Conservation (phyloP, 192 early-diverging fungal genomes). For the Rhizophlyctis rosea region DNA sequence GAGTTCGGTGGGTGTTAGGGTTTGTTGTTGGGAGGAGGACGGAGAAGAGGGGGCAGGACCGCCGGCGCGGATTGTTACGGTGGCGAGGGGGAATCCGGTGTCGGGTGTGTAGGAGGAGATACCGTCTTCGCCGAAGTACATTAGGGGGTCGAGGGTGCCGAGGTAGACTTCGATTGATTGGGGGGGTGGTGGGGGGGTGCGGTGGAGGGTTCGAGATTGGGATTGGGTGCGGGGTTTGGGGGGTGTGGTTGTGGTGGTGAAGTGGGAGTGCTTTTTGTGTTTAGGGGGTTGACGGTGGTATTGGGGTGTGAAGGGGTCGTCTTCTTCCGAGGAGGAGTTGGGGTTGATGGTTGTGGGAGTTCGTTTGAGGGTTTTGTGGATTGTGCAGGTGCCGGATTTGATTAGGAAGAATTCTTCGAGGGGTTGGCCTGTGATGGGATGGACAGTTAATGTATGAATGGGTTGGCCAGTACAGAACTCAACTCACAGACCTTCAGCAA, state of each 20-base stretch:
- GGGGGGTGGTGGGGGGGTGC: neutral
- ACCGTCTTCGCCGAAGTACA: conserved; percentile 43
- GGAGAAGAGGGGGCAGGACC: conserved; percentile 1
- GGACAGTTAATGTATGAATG: neutral
- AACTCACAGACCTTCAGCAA: conserved; percentile 12
- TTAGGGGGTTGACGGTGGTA: too few species aligned
- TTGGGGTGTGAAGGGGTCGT: too few species aligned
- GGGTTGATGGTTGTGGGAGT: neutral
- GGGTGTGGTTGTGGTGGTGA: neutral
- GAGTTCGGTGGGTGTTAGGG: conserved; percentile 16
- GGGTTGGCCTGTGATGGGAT: conserved; percentile 6
- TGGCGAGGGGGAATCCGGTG: neutral
- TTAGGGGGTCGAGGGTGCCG: conserved; percentile 11
- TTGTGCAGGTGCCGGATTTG: conserved; percentile 22
- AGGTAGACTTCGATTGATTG: conserved; percentile 9
- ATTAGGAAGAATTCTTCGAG: conserved; percentile 28
- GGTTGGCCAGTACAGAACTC: neutral
- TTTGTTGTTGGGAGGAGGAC: neutral
- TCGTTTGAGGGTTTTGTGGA: neutral
- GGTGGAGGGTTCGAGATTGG: neutral
- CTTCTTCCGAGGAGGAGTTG: neutral
- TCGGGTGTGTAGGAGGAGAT: conserved; percentile 13
- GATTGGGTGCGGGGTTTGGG: neutral
- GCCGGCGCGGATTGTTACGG: neutral
- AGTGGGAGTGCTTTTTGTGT: too few species aligned